A percentile compares a stretch with the other conserved stretches of the same genome.
Evolutionary conservation across 2,329 filamentous ascomycete species (phyloP).

Genomic region (Aspergillus viridinutans): DNA sequence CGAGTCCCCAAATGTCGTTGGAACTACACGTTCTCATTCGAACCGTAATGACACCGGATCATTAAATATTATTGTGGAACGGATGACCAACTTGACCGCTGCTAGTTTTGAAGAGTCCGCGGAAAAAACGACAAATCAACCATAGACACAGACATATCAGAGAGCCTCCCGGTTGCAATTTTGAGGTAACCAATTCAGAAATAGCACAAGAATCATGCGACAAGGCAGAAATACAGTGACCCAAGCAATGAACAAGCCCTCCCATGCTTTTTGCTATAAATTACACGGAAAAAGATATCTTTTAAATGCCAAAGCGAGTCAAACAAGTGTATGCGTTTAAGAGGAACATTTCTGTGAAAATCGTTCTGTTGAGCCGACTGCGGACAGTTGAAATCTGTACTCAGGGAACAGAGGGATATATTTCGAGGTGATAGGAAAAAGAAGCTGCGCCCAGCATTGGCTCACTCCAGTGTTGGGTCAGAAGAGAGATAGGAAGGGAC

Average conservation of each 20-base stretch:
- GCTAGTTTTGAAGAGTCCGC: background rate
- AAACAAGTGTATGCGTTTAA: background rate
- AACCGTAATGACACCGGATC: background rate
- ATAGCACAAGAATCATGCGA: constrained; percentile 16
- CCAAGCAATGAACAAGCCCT: constrained; percentile 20
- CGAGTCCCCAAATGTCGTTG: background rate
- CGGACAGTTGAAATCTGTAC: background rate
- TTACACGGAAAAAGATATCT: constrained; percentile 21
- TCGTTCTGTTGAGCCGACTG: constrained; percentile 1
- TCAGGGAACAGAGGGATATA: background rate
- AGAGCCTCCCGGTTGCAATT: constrained; percentile 7
- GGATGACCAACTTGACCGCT: background rate
- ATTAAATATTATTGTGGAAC: background rate
- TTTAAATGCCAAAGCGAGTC: background rate
- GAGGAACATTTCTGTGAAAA: background rate
- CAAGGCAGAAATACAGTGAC: constrained; percentile 9
- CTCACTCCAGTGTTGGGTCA: background rate
- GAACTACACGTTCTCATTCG: background rate
- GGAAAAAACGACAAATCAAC: background rate
- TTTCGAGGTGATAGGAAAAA: background rate
- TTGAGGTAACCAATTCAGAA: constrained; percentile 16
- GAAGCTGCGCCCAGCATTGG: background rate
- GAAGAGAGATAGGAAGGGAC: background rate
- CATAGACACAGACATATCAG: constrained; percentile 4
- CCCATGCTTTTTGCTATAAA: constrained; percentile 34